Percentiles rank a stretch among this genome's conserved stretches.
Conservation (phyloP, 2,329 filamentous ascomycete species). For the Macroventuria anomochaeta region DNA sequence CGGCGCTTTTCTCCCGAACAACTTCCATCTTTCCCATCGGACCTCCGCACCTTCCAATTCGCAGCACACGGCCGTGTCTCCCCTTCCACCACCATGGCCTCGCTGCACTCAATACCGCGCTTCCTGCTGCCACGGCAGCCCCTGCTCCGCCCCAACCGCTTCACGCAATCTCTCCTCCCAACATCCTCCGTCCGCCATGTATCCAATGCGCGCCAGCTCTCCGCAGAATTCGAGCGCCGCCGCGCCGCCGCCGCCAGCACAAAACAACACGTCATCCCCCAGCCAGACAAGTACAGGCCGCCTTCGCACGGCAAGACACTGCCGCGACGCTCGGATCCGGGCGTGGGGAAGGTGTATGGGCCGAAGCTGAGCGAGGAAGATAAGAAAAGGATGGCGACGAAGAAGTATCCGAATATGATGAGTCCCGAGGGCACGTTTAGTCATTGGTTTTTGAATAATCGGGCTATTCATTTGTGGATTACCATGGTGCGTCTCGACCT, state of each 20-base stretch:
- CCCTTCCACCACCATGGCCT: slow-evolving; percentile 35
- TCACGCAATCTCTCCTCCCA: slow-evolving; percentile 21
- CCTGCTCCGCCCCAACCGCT: slow-evolving; percentile 32
- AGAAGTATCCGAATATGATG: slow-evolving; percentile 87
- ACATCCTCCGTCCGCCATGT: slow-evolving; percentile 38
- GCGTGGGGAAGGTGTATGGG: slow-evolving; percentile 72
- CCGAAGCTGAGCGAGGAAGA: slow-evolving; percentile 72
- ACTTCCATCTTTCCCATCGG: slow-evolving; percentile 26
- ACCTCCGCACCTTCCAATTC: slow-evolving; percentile 25
- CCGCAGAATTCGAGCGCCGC: slow-evolving; percentile 38
- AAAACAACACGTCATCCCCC: slow-evolving; percentile 67
- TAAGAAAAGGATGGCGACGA: slow-evolving; percentile 67
- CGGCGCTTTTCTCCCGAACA: slow-evolving; percentile 8
- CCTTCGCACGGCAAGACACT: slow-evolving; percentile 80
- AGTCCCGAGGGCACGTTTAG: slow-evolving; percentile 81
- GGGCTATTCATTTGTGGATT: slow-evolving; percentile 78
- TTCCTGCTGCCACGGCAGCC: slow-evolving; percentile 40
- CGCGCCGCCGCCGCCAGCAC: slow-evolving; percentile 42
- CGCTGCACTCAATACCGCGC: slow-evolving; percentile 44
- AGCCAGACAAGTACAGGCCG: slow-evolving; percentile 88
- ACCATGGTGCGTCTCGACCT: slow-evolving; percentile 68
- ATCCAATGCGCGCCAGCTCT: slow-evolving; percentile 37
- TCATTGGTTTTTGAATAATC: slow-evolving; percentile 83
- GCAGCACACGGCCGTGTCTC: slow-evolving; percentile 17
- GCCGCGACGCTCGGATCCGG: slow-evolving; percentile 61